These are phyloP conservation scores for Curvularia verruculosa DNA, from an alignment of 2,329 filamentous ascomycete species.

Conservation along the genomic window DNA sequence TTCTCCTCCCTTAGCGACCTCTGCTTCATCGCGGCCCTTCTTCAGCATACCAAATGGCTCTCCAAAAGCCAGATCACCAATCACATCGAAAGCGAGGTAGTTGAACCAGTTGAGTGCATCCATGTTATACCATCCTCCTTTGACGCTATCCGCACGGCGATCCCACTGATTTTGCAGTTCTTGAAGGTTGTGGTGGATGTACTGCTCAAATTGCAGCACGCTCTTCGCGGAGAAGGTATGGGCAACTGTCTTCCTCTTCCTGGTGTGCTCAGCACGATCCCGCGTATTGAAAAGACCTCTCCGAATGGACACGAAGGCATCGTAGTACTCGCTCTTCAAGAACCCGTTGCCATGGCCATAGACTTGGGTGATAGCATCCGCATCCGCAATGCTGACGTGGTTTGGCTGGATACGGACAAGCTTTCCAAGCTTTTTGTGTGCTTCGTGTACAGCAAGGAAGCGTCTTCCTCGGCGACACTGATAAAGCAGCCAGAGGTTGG, in stretches of 20 bases:
- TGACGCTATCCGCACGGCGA: constrained; percentile 57
- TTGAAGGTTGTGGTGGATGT: constrained; percentile 80
- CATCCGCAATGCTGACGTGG: constrained; percentile 82
- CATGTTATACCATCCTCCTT: constrained; percentile 65
- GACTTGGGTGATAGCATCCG: constrained; percentile 74
- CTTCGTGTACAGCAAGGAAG: constrained; percentile 67
- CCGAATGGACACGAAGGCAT: constrained; percentile 86
- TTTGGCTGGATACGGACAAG: constrained; percentile 83
- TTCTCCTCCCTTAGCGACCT: constrained; percentile 68
- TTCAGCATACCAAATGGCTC: constrained; percentile 83
- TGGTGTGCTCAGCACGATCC: constrained; percentile 78
- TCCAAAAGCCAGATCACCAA: constrained; percentile 72
- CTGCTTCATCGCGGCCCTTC: constrained; percentile 75
- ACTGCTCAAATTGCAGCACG: constrained; percentile 84
- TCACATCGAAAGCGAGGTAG: constrained; percentile 60
- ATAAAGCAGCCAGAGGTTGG: constrained; percentile 79
- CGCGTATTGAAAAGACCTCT: constrained; percentile 90
- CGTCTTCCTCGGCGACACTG: constrained; percentile 65
- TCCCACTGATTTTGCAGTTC: constrained; percentile 77
- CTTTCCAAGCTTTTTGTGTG: constrained; percentile 78
- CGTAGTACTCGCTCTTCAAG: constrained; percentile 76
- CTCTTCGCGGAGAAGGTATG: constrained; percentile 87
- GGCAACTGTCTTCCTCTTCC: constrained; percentile 87
- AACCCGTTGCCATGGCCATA: constrained; percentile 69
- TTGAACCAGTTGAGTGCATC: constrained; percentile 85